A percentile compares a stretch with the other conserved stretches of the same genome.
These are phyloP conservation scores for Exophiala alcalophila DNA, from an alignment of 2,329 filamentous ascomycete genomes.

Conservation along the genomic window DNA sequence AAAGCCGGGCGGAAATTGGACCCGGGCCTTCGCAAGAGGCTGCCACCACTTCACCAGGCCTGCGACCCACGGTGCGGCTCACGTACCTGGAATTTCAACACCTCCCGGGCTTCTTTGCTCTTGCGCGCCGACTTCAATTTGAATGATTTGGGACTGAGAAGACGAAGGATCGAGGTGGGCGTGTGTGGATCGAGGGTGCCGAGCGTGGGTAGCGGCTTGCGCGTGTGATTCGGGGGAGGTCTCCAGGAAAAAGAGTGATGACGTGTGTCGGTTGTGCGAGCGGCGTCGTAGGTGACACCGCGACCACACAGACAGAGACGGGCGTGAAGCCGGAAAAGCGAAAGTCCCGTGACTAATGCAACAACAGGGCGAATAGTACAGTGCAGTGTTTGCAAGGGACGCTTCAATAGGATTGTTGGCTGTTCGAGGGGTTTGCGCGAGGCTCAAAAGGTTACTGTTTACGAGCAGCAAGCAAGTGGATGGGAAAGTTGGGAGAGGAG, in stretches of 20 bases:
- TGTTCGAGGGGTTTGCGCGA: constrained; percentile 7
- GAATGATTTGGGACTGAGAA: no score
- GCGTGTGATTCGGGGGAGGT: constrained; percentile 3
- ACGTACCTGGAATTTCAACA: no score
- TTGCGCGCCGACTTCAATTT: no score
- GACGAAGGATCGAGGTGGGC: no score
- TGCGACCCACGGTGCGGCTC: no score
- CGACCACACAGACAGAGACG: no score
- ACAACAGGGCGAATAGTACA: neutral
- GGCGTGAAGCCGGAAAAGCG: neutral
- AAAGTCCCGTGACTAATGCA: constrained; percentile 12
- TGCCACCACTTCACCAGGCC: constrained; percentile 2
- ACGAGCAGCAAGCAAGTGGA: neutral
- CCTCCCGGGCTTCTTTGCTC: no score
- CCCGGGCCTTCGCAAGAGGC: constrained; percentile 11
- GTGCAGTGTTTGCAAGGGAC: neutral
- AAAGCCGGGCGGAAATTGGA: constrained; percentile 18
- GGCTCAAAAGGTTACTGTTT: constrained; percentile 1
- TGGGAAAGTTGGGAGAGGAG: constrained; percentile 7
- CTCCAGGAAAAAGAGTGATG: constrained; percentile 12
- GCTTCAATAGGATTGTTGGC: constrained; percentile 2
- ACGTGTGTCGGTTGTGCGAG: constrained; percentile 19
- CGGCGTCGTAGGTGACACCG: no score
- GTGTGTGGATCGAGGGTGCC: no score
- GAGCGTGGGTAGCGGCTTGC: no score